These are phyloP conservation scores for Guadua angustifolia DNA, from an alignment of 176 grass and related monocot species.

Conservation along the genomic window DNA sequence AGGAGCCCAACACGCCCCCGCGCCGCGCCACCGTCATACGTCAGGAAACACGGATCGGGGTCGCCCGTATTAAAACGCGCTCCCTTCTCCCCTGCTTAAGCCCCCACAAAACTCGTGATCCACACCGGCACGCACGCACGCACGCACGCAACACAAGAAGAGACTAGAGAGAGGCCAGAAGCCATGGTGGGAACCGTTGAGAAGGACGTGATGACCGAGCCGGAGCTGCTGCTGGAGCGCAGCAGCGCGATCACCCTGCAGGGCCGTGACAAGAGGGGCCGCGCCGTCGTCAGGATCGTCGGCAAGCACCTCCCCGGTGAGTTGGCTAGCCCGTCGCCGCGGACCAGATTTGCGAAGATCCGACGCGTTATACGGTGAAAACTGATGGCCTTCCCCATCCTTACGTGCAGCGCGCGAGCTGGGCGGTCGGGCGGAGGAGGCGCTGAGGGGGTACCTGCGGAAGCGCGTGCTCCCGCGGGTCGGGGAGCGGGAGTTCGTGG, in stretches of 20 bases:
- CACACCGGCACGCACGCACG: too few relatives aligned
- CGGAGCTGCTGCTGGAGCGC: constrained; percentile 62
- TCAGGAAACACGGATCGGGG: not conserved
- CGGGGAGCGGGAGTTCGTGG: constrained; percentile 56
- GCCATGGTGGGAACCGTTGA: constrained; percentile 20
- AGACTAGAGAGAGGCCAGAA: too few relatives aligned
- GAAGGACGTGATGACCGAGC: constrained; percentile 7
- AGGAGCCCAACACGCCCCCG: not conserved
- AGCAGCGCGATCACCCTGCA: constrained; percentile 68
- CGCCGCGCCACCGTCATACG: constrained; percentile 13
- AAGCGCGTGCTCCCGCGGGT: constrained; percentile 57
- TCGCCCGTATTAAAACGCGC: constrained; percentile 42
- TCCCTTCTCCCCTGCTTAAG: not conserved
- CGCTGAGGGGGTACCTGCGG: constrained; percentile 53
- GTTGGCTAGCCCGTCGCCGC: fast-evolving
- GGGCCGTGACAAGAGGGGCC: constrained; percentile 60
- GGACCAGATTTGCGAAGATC: not conserved
- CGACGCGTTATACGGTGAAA: not conserved
- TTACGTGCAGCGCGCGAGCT: constrained; percentile 55
- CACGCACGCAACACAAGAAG: too few relatives aligned
- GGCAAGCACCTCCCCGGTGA: constrained; percentile 83
- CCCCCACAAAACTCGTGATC: too few relatives aligned
- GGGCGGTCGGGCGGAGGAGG: constrained; percentile 57
- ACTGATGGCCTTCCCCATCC: not conserved
- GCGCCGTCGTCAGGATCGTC: constrained; percentile 73